Conservation (phyloP, 495 filamentous ascomycete genomes). For the Xylaria intraflava region DNA sequence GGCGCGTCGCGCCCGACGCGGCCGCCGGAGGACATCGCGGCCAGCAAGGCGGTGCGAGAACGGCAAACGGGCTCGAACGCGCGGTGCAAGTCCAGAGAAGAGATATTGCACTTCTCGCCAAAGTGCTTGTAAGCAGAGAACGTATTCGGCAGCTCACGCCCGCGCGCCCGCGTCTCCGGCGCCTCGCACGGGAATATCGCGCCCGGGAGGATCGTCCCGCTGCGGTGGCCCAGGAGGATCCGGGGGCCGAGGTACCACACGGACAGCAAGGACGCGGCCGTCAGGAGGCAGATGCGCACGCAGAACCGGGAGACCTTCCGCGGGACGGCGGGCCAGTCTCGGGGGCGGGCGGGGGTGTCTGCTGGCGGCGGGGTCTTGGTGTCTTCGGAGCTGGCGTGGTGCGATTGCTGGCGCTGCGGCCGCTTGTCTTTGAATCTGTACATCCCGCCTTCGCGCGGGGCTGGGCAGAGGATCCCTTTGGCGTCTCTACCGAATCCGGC, state of each 20-base stretch:
- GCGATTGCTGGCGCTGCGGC: constrained; percentile 3
- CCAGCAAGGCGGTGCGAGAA: constrained; percentile 35
- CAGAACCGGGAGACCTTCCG: constrained; percentile 6
- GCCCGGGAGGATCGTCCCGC: neutral
- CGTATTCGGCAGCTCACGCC: constrained; percentile 14
- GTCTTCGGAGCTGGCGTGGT: constrained; percentile 4
- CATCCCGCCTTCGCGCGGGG: neutral
- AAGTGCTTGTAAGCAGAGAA: constrained; percentile 20
- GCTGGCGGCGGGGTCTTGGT: neutral
- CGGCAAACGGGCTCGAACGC: constrained; percentile 39
- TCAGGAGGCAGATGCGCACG: neutral
- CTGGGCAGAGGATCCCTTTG: constrained; percentile 1
- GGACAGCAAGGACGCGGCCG: neutral
- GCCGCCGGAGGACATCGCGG: constrained; percentile 47
- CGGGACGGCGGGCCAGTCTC: constrained; percentile 1
- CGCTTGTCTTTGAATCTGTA: constrained; percentile 15
- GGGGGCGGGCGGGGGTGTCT: neutral
- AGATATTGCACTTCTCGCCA: constrained; percentile 38
- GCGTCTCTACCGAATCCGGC: constrained; percentile 4
- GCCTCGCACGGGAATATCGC: neutral
- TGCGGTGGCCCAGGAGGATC: neutral
- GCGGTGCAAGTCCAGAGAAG: constrained; percentile 43
- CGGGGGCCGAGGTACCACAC: neutral
- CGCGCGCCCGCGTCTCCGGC: constrained; percentile 6
- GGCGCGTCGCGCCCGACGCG: constrained; percentile 45